Evolutionary conservation across 2,329 filamentous ascomycete genomes (phyloP).

Genomic region (Chaetothyriales sp.): DNA sequence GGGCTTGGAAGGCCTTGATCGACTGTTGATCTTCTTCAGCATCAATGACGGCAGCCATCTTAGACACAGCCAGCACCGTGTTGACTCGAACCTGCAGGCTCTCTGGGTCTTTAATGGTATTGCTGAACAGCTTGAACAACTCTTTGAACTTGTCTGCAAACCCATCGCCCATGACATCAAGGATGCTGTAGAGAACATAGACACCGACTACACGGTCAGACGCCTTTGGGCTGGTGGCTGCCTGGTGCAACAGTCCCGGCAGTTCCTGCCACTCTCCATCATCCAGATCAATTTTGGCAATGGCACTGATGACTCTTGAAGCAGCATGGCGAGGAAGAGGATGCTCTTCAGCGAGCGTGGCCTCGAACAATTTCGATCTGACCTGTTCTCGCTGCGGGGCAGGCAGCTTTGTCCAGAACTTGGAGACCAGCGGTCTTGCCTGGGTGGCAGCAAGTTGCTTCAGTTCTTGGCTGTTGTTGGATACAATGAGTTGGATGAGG

Average conservation of each 20-base stretch:
- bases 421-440: conserved; percentile 63
- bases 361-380: conserved; percentile 68
- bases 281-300: conserved; percentile 73
- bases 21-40: conserved; percentile 67
- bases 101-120: conserved; percentile 77
- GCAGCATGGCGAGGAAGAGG: conserved; percentile 69
- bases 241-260: conserved; percentile 61
- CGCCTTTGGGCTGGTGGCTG: conserved; percentile 58
- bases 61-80: conserved; percentile 78
- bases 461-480: conserved; percentile 54
- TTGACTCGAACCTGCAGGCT: conserved; percentile 89
- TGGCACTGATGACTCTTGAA: conserved; percentile 71
- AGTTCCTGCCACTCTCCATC: conserved; percentile 76
- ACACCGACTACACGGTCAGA: conserved; percentile 77
- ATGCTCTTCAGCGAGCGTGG: conserved; percentile 64
- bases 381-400: conserved; percentile 64
- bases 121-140: conserved; percentile 68
- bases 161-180: conserved; percentile 72
- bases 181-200: conserved; percentile 81
- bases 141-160: conserved; percentile 68
- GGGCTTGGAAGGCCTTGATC: conserved; percentile 58
- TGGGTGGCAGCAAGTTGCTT: conserved; percentile 88
- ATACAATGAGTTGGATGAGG: conserved; percentile 76
- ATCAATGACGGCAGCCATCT: conserved; percentile 74
- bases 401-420: conserved; percentile 68